Conservation (phyloP, 352 stramenopile genomes). For the Globisporangium echinulatum region DNA sequence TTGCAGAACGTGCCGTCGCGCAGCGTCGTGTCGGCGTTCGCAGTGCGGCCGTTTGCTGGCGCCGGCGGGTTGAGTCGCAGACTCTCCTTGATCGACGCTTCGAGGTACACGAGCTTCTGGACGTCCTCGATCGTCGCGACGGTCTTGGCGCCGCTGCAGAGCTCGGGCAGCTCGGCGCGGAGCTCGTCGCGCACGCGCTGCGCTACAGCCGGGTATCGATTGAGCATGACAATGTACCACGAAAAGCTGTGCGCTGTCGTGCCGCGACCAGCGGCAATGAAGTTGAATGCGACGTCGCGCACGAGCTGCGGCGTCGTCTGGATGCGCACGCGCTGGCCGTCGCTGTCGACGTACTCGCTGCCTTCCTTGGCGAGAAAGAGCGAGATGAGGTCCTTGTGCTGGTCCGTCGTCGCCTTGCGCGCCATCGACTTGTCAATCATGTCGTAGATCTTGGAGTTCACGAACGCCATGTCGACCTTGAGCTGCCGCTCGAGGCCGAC, state of each 20-base stretch:
- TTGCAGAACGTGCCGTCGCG: conserved; percentile 57
- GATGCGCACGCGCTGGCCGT: conserved; percentile 6
- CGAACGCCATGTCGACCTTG: conserved; percentile 1
- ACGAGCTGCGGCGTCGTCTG: conserved; percentile 11
- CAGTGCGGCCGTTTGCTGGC: conserved; percentile 42
- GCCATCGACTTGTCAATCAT: conserved; percentile 35
- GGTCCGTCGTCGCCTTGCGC: conserved; percentile 11
- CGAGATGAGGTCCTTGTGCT: conserved; percentile 29
- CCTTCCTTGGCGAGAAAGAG: conserved; percentile 36
- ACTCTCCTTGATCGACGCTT: conserved; percentile 56
- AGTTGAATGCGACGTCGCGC: conserved; percentile 53
- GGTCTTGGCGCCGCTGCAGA: conserved; percentile 17
- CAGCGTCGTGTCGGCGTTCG: conserved; percentile 40
- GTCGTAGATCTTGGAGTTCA: conserved; percentile 4
- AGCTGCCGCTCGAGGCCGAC: conserved; percentile 17
- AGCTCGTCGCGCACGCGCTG: conserved; percentile 49
- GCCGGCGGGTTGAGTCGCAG: conserved; percentile 58
- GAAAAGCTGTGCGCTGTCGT: conserved; percentile 44
- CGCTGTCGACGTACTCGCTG: conserved; percentile 17
- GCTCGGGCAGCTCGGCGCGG: conserved; percentile 22
- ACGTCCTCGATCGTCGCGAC: conserved; percentile 33
- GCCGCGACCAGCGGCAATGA: conserved; percentile 58
- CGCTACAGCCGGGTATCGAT: conserved; percentile 36
- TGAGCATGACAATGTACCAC: conserved; percentile 52
- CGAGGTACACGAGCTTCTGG: conserved; percentile 51